Conservation (phyloP, 495 filamentous ascomycete species). For the Neurospora sp. region DNA sequence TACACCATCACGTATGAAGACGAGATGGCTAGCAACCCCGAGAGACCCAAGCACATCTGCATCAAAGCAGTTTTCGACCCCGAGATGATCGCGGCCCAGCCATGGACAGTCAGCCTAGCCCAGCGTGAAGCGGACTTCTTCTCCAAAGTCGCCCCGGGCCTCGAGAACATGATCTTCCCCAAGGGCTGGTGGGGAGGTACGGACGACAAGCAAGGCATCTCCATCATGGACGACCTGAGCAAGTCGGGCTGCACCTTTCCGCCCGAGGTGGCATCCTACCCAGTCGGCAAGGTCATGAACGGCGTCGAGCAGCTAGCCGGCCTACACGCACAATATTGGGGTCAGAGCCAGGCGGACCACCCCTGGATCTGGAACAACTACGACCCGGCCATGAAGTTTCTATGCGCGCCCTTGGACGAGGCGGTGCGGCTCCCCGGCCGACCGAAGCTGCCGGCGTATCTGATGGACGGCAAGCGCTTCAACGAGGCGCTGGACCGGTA, state of each 20-base stretch:
- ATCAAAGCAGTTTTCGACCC: conserved; percentile 28
- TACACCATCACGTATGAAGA: conserved; percentile 19
- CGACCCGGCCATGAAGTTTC: conserved; percentile 14
- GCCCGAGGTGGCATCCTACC: conserved; percentile 15
- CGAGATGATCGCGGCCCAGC: conserved; percentile 17
- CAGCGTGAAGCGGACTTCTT: conserved; percentile 29
- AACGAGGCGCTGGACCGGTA: conserved; percentile 16
- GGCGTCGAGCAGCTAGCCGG: conserved; percentile 21
- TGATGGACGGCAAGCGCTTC: conserved; percentile 16
- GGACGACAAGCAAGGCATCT: conserved; percentile 20
- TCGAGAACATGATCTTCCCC: conserved; percentile 18
- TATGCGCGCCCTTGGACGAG: conserved; percentile 10
- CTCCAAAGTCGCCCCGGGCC: conserved; percentile 17
- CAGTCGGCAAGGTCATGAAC: conserved; percentile 9
- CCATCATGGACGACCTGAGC: conserved; percentile 24
- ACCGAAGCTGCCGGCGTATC: conserved; percentile 10
- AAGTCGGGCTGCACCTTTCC: conserved; percentile 18
- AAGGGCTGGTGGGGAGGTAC: conserved; percentile 24
- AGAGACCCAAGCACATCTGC: conserved; percentile 18
- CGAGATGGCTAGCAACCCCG: background rate
- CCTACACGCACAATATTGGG: conserved; percentile 21
- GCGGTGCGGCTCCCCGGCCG: conserved; percentile 11
- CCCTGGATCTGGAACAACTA: conserved; percentile 20
- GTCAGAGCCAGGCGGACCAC: conserved; percentile 11
- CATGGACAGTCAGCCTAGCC: conserved; percentile 23